Evolutionary conservation across 2,329 filamentous ascomycete species (phyloP).

Genomic region (Aspergillus fumigatus): DNA sequence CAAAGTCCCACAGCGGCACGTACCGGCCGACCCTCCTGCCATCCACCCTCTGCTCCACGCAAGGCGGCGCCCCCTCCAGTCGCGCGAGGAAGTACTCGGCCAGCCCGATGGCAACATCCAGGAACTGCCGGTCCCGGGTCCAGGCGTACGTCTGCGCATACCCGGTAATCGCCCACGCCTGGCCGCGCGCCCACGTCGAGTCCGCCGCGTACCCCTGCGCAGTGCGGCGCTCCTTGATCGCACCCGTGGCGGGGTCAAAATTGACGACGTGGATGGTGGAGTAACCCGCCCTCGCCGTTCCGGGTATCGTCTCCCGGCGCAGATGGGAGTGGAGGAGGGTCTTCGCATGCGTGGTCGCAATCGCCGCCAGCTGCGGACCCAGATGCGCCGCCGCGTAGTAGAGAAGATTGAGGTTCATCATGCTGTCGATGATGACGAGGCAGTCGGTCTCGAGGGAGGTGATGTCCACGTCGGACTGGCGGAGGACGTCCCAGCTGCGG

Average conservation of each 20-base stretch:
- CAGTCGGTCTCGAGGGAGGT: constrained; percentile 34
- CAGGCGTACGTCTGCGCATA: constrained; percentile 41
- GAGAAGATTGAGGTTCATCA: constrained; percentile 39
- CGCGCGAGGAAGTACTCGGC: constrained; percentile 36
- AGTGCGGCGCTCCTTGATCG: constrained; percentile 15
- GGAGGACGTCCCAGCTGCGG: constrained; percentile 26
- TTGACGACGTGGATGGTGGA: constrained; percentile 21
- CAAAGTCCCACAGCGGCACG: constrained; percentile 39
- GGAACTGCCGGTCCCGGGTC: constrained; percentile 23
- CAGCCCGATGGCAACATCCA: constrained; percentile 32
- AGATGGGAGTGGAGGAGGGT: constrained; percentile 34
- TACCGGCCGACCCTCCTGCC: constrained; percentile 1
- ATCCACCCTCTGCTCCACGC: neutral
- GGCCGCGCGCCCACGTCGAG: constrained; percentile 22
- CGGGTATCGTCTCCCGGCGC: constrained; percentile 21
- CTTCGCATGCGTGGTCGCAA: constrained; percentile 37
- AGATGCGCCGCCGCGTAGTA: constrained; percentile 33
- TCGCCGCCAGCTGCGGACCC: constrained; percentile 23
- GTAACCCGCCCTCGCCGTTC: constrained; percentile 6
- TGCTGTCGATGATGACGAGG: constrained; percentile 43
- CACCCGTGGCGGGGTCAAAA: constrained; percentile 13
- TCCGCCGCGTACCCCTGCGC: constrained; percentile 17
- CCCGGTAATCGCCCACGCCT: constrained; percentile 24
- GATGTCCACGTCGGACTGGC: constrained; percentile 15
- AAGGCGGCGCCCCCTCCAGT: constrained; percentile 27